Base-by-base conservation (phyloP, 371 early-diverging fungal species). In the Mortierella sp. region DNA sequence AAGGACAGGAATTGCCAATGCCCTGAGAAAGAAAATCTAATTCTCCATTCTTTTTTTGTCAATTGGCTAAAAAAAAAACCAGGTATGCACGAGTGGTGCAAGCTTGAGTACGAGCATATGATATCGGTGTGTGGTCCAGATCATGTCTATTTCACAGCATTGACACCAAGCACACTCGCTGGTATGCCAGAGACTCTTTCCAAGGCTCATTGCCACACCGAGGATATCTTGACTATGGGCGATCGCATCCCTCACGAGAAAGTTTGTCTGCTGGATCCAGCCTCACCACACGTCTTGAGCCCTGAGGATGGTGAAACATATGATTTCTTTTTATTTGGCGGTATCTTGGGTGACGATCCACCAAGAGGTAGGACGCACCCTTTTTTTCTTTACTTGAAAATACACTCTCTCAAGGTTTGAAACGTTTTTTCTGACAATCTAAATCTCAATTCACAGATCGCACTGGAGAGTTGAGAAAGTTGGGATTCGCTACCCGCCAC, bases 291-390 rank as follows among this genome's bases (percentile, higher is more conserved):
- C 57, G 87, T 87, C 36, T 85, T 95, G 52, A 59, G 82, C 40
- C 94, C 94, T 32, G 90, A 87, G 62, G 95, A 95, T 79, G 93
- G 86, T 21, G 88, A 89, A 21, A 83, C 77, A 16, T 95, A 87
- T 70, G 91, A 93, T 38, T 93, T 89, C 80, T 89, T 93, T 67
- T 83, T 95, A 73, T 95, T 95, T 87, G 95, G 95, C 22, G 95
- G 95, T 45, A 95, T 95, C 68, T 80, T 94, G 59, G 92, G 93
- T 58, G 91, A 88, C 77, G 88, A 89, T 74, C 92, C 92, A 52
- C 92, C 92, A 60, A 84, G 88, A 86, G 92, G 92, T 90, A 86
- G 65, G 48, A 3, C 24, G 7, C 1, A 24, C 40, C 4, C 15
- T 50, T 28, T 21, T 21, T 55, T 36, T 43, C 32, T 1, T 21